These are phyloP conservation scores for Moniliophthora roreri DNA, from an alignment of 1,284 basidiomycete genomes.

Conservation along the genomic window DNA sequence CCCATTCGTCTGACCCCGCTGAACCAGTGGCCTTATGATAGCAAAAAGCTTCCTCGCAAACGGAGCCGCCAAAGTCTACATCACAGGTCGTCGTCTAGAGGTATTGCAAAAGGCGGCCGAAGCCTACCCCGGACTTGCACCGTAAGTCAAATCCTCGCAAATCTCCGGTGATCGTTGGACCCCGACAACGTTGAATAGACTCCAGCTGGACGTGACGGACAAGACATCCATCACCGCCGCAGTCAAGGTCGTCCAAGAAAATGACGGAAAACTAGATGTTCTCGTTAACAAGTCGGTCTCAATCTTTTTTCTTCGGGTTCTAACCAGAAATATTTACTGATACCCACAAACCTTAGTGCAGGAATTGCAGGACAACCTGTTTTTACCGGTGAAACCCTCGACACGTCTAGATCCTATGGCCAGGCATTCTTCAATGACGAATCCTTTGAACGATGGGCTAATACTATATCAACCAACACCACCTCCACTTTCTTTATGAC, in stretches of 20 bases:
- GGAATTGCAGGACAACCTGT: neutral
- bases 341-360: neutral
- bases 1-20: neutral
- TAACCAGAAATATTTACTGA: neutral
- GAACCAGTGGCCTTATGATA: constrained; percentile 31
- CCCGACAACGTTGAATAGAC: constrained; percentile 2
- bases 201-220: constrained; percentile 13
- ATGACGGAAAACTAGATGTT: constrained; percentile 31
- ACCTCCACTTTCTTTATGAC: constrained; percentile 30
- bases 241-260: constrained; percentile 21
- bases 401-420: constrained; percentile 9
- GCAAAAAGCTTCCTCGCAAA: constrained; percentile 36
- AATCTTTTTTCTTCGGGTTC: neutral
- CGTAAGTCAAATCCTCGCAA: constrained; percentile 1
- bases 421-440: constrained; percentile 25
- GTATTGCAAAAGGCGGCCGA: constrained; percentile 24
- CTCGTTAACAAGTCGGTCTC: constrained; percentile 37
- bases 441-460: constrained; percentile 25
- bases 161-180: neutral
- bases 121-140: neutral
- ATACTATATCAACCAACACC: constrained; percentile 25
- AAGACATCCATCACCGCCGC: constrained; percentile 22
- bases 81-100: constrained; percentile 26
- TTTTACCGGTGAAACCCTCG: neutral
- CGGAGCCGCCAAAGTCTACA: constrained; percentile 42